Evolutionary conservation across 768 basidiomycete species (phyloP).

Genomic region (Rhizopogon vesiculosus): DNA sequence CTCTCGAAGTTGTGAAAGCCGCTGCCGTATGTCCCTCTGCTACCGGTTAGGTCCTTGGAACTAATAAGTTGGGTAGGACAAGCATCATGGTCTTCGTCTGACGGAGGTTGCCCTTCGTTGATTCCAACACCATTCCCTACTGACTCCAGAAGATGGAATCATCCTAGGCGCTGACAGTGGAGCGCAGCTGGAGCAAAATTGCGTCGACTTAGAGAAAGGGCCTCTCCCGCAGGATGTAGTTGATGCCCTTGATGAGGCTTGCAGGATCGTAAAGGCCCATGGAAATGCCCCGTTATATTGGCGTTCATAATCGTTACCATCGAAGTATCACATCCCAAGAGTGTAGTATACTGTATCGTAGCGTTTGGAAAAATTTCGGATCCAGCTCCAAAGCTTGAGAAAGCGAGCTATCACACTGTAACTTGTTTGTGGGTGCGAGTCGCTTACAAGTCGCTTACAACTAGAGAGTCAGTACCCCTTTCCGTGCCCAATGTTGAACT

Average conservation of each 20-base stretch:
- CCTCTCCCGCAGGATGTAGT: conserved; percentile 51
- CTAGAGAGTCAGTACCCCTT: too few relatives aligned
- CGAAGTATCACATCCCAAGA: not conserved
- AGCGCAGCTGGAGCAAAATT: conserved; percentile 39
- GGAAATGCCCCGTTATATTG: conserved; percentile 33
- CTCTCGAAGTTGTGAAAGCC: conserved; percentile 34
- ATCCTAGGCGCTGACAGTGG: conserved; percentile 46
- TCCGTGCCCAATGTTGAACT: too few relatives aligned
- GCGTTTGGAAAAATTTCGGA: too few relatives aligned
- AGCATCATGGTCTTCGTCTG: conserved; percentile 41
- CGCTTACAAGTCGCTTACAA: too few relatives aligned
- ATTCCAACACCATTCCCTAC: conserved; percentile 51
- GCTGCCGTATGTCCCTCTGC: conserved; percentile 30
- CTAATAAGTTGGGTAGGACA: conserved; percentile 26
- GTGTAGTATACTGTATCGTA: too few relatives aligned
- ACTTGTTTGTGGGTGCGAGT: too few relatives aligned
- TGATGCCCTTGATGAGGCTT: conserved; percentile 46
- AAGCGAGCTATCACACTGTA: too few relatives aligned
- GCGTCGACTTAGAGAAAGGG: conserved; percentile 44
- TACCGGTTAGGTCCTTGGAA: not conserved
- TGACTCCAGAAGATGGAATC: conserved; percentile 40
- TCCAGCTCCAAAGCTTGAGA: too few relatives aligned
- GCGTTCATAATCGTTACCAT: conserved; percentile 18
- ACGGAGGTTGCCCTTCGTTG: conserved; percentile 58
- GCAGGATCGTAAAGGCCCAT: conserved; percentile 31